phyloP scores from a whole-genome alignment of 768 basidiomycete genomes.

The Mycena olivaceomarginata region DNA sequence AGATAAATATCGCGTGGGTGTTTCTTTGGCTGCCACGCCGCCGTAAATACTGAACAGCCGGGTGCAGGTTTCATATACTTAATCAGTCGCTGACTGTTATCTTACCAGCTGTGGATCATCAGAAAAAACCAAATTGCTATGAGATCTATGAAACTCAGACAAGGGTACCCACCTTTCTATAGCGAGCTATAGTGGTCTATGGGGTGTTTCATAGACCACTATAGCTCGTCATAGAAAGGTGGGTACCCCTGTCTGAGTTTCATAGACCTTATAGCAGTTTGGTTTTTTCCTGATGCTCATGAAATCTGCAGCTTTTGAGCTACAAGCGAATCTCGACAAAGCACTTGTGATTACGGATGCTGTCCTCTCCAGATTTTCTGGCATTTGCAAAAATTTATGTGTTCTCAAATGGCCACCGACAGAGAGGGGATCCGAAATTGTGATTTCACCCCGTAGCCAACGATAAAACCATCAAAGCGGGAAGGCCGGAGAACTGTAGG shows the following conservation, averaged over 20 bases:
- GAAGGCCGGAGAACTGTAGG: neutral
- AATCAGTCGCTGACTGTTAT: neutral
- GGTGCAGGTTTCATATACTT: neutral
- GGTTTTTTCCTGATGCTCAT: too few species aligned
- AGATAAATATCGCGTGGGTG: neutral
- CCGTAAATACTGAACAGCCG: neutral
- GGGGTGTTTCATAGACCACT: too few species aligned
- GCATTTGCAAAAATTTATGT: neutral
- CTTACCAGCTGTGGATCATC: neutral
- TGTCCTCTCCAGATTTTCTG: neutral
- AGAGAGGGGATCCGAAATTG: neutral
- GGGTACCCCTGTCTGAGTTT: too few species aligned
- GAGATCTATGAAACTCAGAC: too few species aligned
- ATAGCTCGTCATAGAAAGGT: too few species aligned
- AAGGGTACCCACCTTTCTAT: too few species aligned
- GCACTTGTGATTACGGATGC: neutral
- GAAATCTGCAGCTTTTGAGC: conserved; percentile 20
- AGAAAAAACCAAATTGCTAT: too few species aligned
- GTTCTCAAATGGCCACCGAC: neutral
- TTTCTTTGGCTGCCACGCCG: neutral
- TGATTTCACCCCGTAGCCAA: too few species aligned
- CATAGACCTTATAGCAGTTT: too few species aligned
- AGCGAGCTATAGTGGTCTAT: too few species aligned
- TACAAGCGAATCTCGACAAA: neutral
- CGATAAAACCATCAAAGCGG: neutral